Base-by-base conservation (phyloP, 306 rosid genomes). In the Dryas alaskensis region DNA sequence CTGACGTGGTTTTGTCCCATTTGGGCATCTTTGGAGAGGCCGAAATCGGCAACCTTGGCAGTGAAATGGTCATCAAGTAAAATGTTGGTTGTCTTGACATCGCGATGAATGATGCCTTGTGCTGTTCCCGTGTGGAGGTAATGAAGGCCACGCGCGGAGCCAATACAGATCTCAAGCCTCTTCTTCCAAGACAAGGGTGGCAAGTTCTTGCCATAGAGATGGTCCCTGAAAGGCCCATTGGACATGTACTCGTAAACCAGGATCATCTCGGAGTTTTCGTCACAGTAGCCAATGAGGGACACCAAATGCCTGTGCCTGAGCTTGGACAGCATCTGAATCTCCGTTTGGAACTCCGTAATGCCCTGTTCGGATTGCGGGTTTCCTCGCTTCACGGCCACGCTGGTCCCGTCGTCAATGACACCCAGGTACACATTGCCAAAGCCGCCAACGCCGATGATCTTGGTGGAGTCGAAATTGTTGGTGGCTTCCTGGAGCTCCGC, bases 241-340 rank as follows among this genome's bases (percentile, higher is more conserved):
- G 88, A 84, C 88, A 84, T 84, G 79, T 42, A 84, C 78, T 84
- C 88, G 12, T 84, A 84, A 19, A 84, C 88, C 25, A 84, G 75
- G 52, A 84, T 84, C 88, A 84, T 84, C 43, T 84, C 88, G 2
- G 85, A 60, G 60, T 81, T 84, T 67, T 86, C 89, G 17, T 86
- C 89, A 62, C 89, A 86, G 52, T 83, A 86, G 12, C 89, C 85
- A 27, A 86, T 86, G 2, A 83, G 54, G 12, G 89, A 86, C 67
- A 86, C 89, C 70, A 86, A 76, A 76, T 86, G 87, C 58, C 85
- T 79, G 49, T 83, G 89, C 58, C 89, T 81, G 3, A 86, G 76
- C 72, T 86, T 86, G 0, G 89, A 86, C 54, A 86, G 58, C 89
- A 86, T 86, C n/a, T 86, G 87, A 4, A 86, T 83, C 44, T 86